phyloP scores from a whole-genome alignment of 2,329 filamentous ascomycete genomes.

The Aspergillus tamarii region DNA sequence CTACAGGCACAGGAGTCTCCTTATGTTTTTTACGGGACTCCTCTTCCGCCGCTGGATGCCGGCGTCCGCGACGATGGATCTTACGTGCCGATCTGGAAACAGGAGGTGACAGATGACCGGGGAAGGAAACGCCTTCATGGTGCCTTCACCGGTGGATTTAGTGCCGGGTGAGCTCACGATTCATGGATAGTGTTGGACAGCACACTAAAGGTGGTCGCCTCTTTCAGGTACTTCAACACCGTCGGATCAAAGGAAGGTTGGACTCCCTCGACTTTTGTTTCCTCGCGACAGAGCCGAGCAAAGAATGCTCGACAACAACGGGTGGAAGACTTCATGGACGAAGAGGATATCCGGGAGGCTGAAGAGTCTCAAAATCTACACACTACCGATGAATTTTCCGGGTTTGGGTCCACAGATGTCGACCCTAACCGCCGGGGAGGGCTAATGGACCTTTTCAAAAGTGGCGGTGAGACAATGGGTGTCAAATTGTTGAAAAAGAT shows the following conservation, averaged over 20 bases:
- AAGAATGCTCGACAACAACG: constrained; percentile 69
- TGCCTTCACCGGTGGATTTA: constrained; percentile 95
- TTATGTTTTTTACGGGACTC: constrained; percentile 80
- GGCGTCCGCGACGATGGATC: constrained; percentile 84
- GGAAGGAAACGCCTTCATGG: constrained; percentile 90
- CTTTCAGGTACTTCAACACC: constrained; percentile 86
- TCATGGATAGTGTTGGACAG: constrained; percentile 30
- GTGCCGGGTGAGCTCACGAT: constrained; percentile 74
- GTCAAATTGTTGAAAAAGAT: constrained; percentile 83
- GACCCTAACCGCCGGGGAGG: constrained; percentile 56
- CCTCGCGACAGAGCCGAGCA: constrained; percentile 77
- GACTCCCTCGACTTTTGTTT: constrained; percentile 89
- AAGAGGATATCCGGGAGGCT: constrained; percentile 87
- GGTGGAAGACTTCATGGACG: constrained; percentile 95
- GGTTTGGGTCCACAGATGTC: constrained; percentile 69
- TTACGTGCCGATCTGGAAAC: constrained; percentile 96
- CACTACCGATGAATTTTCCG: constrained; percentile 73
- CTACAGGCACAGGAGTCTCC: constrained; percentile 68
- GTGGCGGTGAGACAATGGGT: constrained; percentile 81
- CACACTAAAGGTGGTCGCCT: constrained; percentile 35
- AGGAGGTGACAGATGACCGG: constrained; percentile 91
- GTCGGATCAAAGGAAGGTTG: constrained; percentile 98
- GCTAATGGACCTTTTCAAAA: constrained; percentile 73
- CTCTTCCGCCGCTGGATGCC: constrained; percentile 76
- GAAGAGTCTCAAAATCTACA: constrained; percentile 76